Conservation (phyloP, 2,329 filamentous ascomycete species). For the Botrytis squamosa region DNA sequence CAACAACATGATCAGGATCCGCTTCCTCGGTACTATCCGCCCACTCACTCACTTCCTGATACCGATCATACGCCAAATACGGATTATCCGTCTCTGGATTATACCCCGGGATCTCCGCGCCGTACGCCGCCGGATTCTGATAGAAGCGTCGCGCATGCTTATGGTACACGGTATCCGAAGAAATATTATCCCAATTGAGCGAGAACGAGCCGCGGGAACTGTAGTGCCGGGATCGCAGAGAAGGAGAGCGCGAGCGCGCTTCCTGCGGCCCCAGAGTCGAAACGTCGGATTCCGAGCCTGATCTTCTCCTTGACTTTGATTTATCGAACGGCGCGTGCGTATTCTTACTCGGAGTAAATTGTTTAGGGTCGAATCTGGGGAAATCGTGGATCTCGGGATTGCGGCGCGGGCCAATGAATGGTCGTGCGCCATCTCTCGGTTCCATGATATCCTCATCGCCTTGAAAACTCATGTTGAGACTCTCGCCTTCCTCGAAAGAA, state of each 20-base stretch:
- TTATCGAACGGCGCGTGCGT: neutral
- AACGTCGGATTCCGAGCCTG: neutral
- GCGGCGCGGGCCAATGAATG: neutral
- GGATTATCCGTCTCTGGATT: slow-evolving; percentile 11
- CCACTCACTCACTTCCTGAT: slow-evolving; percentile 16
- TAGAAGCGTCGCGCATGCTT: slow-evolving; percentile 16
- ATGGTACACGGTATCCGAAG: slow-evolving; percentile 9
- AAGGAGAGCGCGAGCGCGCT: neutral
- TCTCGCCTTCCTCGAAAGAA: neutral
- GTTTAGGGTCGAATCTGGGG: neutral
- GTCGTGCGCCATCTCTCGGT: neutral
- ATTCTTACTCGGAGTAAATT: neutral
- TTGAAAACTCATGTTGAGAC: neutral
- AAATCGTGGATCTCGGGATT: slow-evolving; percentile 8
- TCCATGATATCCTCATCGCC: slow-evolving; percentile 1
- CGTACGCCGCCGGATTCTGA: slow-evolving; percentile 1
- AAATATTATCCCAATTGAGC: slow-evolving; percentile 10
- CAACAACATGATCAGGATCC: slow-evolving; percentile 13
- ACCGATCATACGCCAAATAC: slow-evolving; percentile 9
- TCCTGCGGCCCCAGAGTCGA: neutral
- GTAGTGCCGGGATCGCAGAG: neutral
- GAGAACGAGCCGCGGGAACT: slow-evolving; percentile 6
- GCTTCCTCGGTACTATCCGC: neutral
- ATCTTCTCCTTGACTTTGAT: neutral
- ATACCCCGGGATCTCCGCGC: slow-evolving; percentile 5